Evolutionary conservation across 192 early-diverging fungal species (phyloP).

Genomic region (Coemansia guatemalensis): DNA sequence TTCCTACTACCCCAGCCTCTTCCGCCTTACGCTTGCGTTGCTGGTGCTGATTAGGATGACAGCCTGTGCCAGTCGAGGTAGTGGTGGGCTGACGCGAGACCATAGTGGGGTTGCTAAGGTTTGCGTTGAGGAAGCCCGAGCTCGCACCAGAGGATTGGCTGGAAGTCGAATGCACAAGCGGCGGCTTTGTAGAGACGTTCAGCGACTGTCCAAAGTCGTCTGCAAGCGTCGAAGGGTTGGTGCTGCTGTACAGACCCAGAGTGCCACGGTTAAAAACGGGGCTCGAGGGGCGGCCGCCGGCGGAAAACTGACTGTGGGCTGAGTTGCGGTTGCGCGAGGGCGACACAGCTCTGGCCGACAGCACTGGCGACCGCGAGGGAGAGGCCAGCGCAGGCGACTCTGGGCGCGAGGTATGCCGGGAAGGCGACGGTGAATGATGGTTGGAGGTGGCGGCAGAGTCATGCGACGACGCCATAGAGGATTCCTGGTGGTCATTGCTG

Average conservation of each 20-base stretch:
- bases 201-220: slow-evolving; percentile 47
- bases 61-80: slow-evolving; percentile 1
- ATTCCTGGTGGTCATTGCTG: slow-evolving; percentile 17
- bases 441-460: slow-evolving; percentile 24
- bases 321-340: slow-evolving; percentile 32
- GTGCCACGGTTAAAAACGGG: slow-evolving; percentile 47
- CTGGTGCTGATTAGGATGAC: slow-evolving; percentile 3
- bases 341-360: slow-evolving; percentile 24
- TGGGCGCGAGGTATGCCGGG: slow-evolving; percentile 26
- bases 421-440: slow-evolving; percentile 20
- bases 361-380: slow-evolving; percentile 26
- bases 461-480: slow-evolving; percentile 31
- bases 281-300: slow-evolving; percentile 23
- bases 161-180: slow-evolving; percentile 29
- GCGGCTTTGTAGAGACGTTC: slow-evolving; percentile 15
- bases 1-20: slow-evolving; percentile 49
- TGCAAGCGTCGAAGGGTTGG: slow-evolving; percentile 29
- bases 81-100: slow-evolving; percentile 24
- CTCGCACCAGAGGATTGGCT: slow-evolving; percentile 51
- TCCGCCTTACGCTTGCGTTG: slow-evolving; percentile 53
- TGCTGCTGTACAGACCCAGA: slow-evolving; percentile 39
- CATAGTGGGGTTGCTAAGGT: slow-evolving; percentile 25
- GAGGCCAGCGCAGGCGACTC: slow-evolving; percentile 19
- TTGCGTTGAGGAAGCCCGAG: slow-evolving; percentile 34
- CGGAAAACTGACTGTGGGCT: slow-evolving; percentile 32